Conservation (phyloP, 208 protist species). For the Paratrypanosoma confusum region DNA sequence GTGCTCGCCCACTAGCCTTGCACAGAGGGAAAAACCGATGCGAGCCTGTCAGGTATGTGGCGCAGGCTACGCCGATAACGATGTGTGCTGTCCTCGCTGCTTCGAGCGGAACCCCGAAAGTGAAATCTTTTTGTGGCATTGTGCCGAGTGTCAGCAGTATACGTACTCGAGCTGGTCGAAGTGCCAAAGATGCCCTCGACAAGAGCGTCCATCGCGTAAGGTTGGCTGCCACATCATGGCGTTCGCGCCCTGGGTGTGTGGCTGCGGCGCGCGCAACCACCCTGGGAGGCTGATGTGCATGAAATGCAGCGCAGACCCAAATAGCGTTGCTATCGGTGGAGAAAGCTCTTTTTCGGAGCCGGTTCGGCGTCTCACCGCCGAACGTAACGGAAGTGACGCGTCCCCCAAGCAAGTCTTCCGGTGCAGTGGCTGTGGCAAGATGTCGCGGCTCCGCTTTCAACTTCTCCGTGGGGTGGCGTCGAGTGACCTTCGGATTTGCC, state of each 20-base stretch:
- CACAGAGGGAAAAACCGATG: background rate
- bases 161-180: slow-evolving; percentile 58
- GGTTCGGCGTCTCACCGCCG: too few species aligned
- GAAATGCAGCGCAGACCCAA: too few species aligned
- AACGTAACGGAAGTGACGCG: too few species aligned
- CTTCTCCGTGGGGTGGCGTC: too few species aligned
- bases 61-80: slow-evolving; percentile 16
- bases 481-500: too few species aligned
- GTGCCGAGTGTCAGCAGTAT: slow-evolving; percentile 33
- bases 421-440: too few species aligned
- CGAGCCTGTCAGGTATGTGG: slow-evolving; percentile 26
- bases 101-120: slow-evolving; percentile 25
- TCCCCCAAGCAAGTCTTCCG: too few species aligned
- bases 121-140: slow-evolving; percentile 48
- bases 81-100: slow-evolving; percentile 52
- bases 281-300: slow-evolving; percentile 32
- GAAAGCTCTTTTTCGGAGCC: too few species aligned
- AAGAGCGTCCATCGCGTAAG: slow-evolving; percentile 11
- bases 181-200: slow-evolving; percentile 36
- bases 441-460: too few species aligned
- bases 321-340: too few species aligned
- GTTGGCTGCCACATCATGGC: slow-evolving; percentile 22
- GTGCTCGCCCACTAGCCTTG: too few species aligned
- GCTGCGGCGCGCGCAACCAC: slow-evolving; percentile 48
- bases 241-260: slow-evolving; percentile 54